Conservation (phyloP, 495 filamentous ascomycete genomes). For the Trichoderma asperelloides region DNA sequence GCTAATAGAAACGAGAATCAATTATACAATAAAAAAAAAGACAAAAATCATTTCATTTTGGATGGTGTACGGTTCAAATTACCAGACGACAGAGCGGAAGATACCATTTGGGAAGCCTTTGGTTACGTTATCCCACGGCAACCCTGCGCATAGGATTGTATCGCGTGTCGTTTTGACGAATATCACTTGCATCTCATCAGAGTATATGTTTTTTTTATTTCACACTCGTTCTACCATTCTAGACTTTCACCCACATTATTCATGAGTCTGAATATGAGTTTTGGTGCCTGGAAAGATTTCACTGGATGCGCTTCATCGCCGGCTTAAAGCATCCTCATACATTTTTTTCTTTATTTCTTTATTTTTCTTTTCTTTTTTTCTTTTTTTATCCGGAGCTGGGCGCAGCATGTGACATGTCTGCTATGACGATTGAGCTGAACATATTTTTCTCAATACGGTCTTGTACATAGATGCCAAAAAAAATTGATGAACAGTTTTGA, state of each 20-base stretch:
- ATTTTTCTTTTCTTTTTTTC: not conserved
- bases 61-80: slow-evolving; percentile 6
- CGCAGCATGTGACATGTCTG: not conserved
- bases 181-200: not conserved
- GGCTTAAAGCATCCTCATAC: not conserved
- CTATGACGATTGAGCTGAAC: not conserved
- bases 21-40: not conserved
- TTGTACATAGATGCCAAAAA: slow-evolving; percentile 5
- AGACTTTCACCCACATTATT: not conserved
- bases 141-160: not conserved
- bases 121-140: slow-evolving; percentile 1
- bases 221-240: not conserved
- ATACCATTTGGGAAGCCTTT: not conserved
- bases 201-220: not conserved
- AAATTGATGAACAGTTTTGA: not conserved
- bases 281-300: not conserved
- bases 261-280: not conserved
- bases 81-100: not conserved
- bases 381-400: not conserved
- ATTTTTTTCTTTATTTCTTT: not conserved
- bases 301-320: not conserved
- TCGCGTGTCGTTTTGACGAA: not conserved
- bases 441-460: slow-evolving; percentile 2
- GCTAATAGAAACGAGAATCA: not conserved
- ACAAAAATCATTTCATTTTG: slow-evolving; percentile 2